Conservation (phyloP, 495 filamentous ascomycete genomes). For the Penicillium silybi region DNA sequence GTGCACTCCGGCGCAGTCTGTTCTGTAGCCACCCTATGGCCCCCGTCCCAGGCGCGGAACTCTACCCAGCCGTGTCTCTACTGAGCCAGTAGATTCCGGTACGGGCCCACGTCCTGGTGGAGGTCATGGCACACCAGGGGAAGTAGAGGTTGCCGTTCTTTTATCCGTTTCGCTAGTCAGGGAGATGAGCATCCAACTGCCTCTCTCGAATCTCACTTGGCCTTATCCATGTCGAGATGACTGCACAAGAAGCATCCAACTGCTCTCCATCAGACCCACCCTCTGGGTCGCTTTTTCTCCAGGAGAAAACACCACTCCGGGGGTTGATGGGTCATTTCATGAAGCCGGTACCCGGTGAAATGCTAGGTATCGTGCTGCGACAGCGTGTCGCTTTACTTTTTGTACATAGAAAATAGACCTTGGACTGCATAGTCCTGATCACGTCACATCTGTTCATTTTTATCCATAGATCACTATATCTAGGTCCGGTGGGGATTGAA, state of each 20-base stretch:
- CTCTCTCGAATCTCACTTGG: slow-evolving; percentile 36
- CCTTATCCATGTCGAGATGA: slow-evolving; percentile 31
- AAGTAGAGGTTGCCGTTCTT: slow-evolving; percentile 42
- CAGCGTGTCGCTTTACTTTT: slow-evolving; percentile 9
- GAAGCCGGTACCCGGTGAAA: neutral
- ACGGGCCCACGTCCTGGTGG: slow-evolving; percentile 1
- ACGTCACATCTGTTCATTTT: too few species aligned
- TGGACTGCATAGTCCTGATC: neutral
- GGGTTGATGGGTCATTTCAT: slow-evolving; percentile 25
- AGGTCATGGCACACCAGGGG: slow-evolving; percentile 26
- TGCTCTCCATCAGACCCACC: slow-evolving; percentile 45
- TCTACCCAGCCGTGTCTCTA: slow-evolving; percentile 8
- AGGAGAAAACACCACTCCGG: slow-evolving; percentile 7
- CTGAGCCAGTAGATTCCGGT: neutral
- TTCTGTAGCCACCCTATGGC: slow-evolving; percentile 35
- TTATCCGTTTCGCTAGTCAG: slow-evolving; percentile 44
- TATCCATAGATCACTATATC: too few species aligned
- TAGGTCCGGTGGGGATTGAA: too few species aligned
- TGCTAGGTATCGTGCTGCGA: neutral
- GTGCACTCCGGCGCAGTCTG: slow-evolving; percentile 18
- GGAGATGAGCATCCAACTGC: slow-evolving; percentile 49
- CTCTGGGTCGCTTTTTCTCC: slow-evolving; percentile 24
- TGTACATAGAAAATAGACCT: neutral
- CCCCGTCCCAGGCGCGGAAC: slow-evolving; percentile 17
- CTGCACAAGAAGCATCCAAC: slow-evolving; percentile 52